A percentile compares a stretch with the other conserved stretches of the same genome.
Evolutionary conservation across 805 yeast species (phyloP).

Genomic region (Spathaspora boniae): DNA sequence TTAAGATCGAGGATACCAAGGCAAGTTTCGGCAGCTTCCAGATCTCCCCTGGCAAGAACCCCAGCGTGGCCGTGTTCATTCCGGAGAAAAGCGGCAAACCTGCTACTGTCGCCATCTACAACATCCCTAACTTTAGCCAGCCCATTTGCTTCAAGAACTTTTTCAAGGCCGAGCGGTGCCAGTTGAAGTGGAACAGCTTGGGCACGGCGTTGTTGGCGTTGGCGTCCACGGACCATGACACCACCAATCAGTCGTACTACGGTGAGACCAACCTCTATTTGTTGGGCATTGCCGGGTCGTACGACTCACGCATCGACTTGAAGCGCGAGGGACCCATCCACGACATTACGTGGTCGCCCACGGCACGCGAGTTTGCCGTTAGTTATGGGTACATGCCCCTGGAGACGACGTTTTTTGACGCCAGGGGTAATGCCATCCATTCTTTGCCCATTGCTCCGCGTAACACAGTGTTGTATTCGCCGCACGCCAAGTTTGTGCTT

Average conservation of each 20-base stretch:
- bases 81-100: conserved; percentile 89
- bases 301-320: conserved; percentile 81
- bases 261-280: conserved; percentile 93
- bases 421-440: conserved; percentile 84
- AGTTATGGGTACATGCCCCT: conserved; percentile 98
- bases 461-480: conserved; percentile 88
- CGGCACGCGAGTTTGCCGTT: conserved; percentile 95
- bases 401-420: conserved; percentile 88
- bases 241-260: conserved; percentile 89
- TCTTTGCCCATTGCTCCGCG: conserved; percentile 83
- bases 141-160: conserved; percentile 85
- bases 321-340: conserved; percentile 96
- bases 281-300: conserved; percentile 88
- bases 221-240: conserved; percentile 94
- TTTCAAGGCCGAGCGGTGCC: conserved; percentile 94
- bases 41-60: conserved; percentile 83
- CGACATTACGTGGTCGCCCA: conserved; percentile 96
- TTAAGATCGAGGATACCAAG: conserved; percentile 49
- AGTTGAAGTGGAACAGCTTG: conserved; percentile 85
- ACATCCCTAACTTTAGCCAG: conserved; percentile 68
- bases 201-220: conserved; percentile 94
- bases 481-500: conserved; percentile 85
- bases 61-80: conserved; percentile 84
- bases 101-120: conserved; percentile 80
- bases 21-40: conserved; percentile 54